Base-by-base conservation (phyloP, 139 green algal species). In the Haematococcus lacustris region DNA sequence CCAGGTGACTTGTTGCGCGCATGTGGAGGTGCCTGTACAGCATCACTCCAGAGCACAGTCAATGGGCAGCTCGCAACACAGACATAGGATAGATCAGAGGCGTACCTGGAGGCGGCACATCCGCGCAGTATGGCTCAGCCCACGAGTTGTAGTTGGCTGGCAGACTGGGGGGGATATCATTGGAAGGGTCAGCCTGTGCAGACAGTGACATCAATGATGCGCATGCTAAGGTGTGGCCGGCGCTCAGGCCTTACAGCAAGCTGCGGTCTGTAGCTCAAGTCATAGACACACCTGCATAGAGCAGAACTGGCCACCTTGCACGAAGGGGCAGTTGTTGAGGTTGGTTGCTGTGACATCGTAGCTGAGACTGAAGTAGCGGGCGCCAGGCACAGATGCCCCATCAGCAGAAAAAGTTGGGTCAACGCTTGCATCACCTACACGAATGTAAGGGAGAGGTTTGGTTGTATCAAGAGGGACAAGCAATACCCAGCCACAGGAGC, bases 321-420 rank as follows among this genome's bases (percentile, higher is more conserved):
- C 4, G 32, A 37, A 50, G 43, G 47, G 32, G 67, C 67, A 73
- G 33, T 73, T 63, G 40, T 40, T 38, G 4, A 74, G 51, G 32
- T 50, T 51, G 32, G 51, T 76, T 0, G 61, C 63, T 34, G 60
- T 67, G 70, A 87, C 71, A 47, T 68, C 62, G 51, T 87, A 87
- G 53, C 59, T 74, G 13, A 83, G 66, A 40, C 6, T 50, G 63
- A 50, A 51, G 23, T 32, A 71, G 51, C 78, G 75, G 43, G 38
- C 75, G 50, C 75, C 78, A 47, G 50, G 76, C 65, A 87, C 70
- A 3, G 70, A 76, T 1, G 70, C 75, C 3, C 65, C 70, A 37
- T 68, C 75, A 0, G 38, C 67, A 28, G 37, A 65, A 59, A 79
- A 82, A 37, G 76, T 59, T 5, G 76, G 57, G 33, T 71, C 60